These are phyloP conservation scores for Cercis canadensis DNA, from an alignment of 306 rosid genomes.

Conservation along the genomic window DNA sequence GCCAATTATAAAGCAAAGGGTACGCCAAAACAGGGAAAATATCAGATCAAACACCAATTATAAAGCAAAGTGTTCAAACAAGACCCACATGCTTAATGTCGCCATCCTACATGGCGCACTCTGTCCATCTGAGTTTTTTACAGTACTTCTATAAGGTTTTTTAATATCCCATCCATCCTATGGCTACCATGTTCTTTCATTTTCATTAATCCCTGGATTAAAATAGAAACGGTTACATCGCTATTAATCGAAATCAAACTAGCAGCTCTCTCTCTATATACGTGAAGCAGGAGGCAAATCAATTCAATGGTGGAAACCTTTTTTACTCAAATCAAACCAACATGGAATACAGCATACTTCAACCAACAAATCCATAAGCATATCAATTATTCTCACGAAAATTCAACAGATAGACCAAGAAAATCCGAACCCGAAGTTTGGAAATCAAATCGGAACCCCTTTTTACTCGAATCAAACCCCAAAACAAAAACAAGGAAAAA, in stretches of 20 bases:
- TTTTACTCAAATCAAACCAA: background rate
- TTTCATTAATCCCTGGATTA: background rate
- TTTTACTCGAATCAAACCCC: background rate
- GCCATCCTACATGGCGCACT: conserved; percentile 19
- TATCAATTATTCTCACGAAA: background rate
- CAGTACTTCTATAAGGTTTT: background rate
- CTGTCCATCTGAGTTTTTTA: conserved; percentile 5
- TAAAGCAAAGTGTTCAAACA: conserved; percentile 19
- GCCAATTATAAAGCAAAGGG: no score
- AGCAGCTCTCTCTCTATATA: background rate
- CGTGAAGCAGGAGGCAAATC: background rate
- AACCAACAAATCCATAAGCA: background rate
- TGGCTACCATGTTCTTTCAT: background rate
- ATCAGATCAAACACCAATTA: no score
- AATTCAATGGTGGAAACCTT: background rate
- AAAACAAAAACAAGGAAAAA: background rate
- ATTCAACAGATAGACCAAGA: background rate
- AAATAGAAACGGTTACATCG: background rate
- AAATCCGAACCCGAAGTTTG: background rate
- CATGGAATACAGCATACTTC: background rate
- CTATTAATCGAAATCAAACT: background rate
- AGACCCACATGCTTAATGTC: background rate
- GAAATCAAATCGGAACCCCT: background rate
- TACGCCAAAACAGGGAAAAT: no score
- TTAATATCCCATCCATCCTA: background rate